Conservation (phyloP, 163 green algal genomes). For the Chloroidium sp. region DNA sequence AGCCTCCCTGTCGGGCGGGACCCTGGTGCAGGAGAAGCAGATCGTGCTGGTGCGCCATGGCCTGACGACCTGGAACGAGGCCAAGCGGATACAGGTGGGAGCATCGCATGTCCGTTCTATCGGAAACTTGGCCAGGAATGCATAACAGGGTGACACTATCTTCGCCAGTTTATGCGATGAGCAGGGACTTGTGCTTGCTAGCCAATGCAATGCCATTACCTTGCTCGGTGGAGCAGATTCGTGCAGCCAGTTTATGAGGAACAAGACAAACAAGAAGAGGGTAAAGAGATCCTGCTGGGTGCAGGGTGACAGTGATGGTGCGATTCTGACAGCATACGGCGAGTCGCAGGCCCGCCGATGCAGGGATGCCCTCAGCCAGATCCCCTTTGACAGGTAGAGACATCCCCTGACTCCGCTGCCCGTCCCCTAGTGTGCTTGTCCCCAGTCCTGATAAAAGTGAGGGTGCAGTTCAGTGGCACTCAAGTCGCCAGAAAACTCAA, state of each 20-base stretch:
- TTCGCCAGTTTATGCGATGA: no score
- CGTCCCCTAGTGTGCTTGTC: no score
- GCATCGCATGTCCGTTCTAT: not conserved
- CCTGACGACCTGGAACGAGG: constrained; percentile 53
- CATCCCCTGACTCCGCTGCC: no score
- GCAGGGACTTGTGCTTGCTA: no score
- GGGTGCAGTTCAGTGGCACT: no score
- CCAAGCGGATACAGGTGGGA: constrained; percentile 44
- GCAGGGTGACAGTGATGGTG: constrained; percentile 49
- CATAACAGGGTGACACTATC: no score
- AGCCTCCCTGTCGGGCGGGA: constrained; percentile 2
- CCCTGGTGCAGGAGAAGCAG: constrained; percentile 32
- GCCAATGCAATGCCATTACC: no score
- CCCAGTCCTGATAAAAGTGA: no score
- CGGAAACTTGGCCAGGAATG: no score
- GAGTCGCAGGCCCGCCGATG: constrained; percentile 36
- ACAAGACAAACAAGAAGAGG: not conserved
- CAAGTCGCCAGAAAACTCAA: no score
- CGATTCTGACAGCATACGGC: constrained; percentile 41
- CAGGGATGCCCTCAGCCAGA: constrained; percentile 28
- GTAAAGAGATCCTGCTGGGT: not conserved
- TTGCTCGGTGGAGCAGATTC: no score
- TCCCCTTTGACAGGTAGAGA: constrained; percentile 44
- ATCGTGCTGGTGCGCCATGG: constrained; percentile 61
- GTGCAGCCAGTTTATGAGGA: not conserved